Evolutionary conservation across 805 yeast species (phyloP).

Genomic region (Priceomyces carsonii): DNA sequence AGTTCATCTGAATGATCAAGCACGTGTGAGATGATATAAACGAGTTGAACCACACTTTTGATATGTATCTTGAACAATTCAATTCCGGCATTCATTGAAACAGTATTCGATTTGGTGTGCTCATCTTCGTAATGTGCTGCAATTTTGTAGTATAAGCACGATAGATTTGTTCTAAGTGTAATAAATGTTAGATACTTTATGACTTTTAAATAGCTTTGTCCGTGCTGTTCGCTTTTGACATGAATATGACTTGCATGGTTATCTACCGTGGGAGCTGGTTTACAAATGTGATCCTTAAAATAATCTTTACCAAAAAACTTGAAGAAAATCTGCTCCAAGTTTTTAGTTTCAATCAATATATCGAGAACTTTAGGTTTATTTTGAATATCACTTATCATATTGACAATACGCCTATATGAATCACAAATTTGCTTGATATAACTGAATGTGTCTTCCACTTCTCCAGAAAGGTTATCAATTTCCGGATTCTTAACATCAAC

Average conservation of each 20-base stretch:
- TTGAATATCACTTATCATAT: conserved; percentile 25
- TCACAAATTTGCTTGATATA: conserved; percentile 19
- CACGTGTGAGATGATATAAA: conserved; percentile 44
- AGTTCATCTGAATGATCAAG: conserved; percentile 42
- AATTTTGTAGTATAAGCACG: conserved; percentile 41
- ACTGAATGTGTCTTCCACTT: conserved; percentile 11
- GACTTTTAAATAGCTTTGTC: conserved; percentile 34
- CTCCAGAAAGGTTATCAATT: conserved; percentile 14
- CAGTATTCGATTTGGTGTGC: conserved; percentile 23
- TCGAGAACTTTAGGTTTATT: conserved; percentile 36
- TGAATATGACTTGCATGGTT: conserved; percentile 8
- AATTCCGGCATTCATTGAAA: conserved; percentile 39
- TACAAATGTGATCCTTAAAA: conserved; percentile 38
- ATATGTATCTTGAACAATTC: conserved; percentile 43
- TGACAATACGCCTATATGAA: conserved; percentile 29
- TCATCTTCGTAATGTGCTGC: conserved; percentile 42
- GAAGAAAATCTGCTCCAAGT: conserved; percentile 34
- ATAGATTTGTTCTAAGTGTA: conserved; percentile 38
- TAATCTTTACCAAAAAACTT: conserved; percentile 43
- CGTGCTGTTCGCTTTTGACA: conserved; percentile 14
- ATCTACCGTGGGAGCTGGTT: conserved; percentile 24
- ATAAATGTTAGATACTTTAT: conserved; percentile 35
- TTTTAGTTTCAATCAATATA: conserved; percentile 34
- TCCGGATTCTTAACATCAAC: conserved; percentile 36
- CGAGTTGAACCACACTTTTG: conserved; percentile 41